phyloP scores from a whole-genome alignment of 176 grass and related monocot genomes.

The Neostapfia colusana region DNA sequence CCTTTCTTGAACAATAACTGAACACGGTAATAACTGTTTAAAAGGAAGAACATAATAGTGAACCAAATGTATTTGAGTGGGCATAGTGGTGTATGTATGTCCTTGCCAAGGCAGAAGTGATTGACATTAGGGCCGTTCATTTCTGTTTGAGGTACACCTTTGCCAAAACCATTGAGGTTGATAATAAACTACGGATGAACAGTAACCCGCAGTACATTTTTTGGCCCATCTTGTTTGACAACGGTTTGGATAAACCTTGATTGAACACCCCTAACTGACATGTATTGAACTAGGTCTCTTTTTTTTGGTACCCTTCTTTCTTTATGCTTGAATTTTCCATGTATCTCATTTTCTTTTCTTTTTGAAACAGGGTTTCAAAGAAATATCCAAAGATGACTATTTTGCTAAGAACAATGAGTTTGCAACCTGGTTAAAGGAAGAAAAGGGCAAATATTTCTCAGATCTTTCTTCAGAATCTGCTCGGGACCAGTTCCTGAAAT shows the following conservation, averaged over 20 bases:
- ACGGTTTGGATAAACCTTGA: too few relatives aligned
- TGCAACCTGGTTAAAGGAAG: constrained; percentile 84
- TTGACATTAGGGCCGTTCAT: too few relatives aligned
- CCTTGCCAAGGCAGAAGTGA: neutral
- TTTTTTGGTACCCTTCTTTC: neutral
- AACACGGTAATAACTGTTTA: neutral
- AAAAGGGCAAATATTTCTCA: constrained; percentile 80
- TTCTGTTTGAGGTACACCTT: too few relatives aligned
- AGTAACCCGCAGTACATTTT: too few relatives aligned
- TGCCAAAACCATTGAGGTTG: too few relatives aligned
- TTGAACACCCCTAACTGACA: neutral
- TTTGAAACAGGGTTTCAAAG: constrained; percentile 58
- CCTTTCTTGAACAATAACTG: neutral
- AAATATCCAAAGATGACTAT: constrained; percentile 94
- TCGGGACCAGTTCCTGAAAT: constrained; percentile 67
- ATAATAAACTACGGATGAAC: too few relatives aligned
- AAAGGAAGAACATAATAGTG: neutral
- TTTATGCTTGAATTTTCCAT: neutral
- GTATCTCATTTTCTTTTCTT: neutral
- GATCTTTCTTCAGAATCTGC: constrained; percentile 81
- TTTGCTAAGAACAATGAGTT: constrained; percentile 96
- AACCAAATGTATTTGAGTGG: neutral
- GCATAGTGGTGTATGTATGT: neutral
- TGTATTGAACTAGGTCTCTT: neutral
- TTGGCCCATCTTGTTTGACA: too few relatives aligned